Evolutionary conservation across 805 yeast species (phyloP), one percentile per base, ranked within the genome.

Genomic region (Nakazawaea ambrosiae): DNA sequence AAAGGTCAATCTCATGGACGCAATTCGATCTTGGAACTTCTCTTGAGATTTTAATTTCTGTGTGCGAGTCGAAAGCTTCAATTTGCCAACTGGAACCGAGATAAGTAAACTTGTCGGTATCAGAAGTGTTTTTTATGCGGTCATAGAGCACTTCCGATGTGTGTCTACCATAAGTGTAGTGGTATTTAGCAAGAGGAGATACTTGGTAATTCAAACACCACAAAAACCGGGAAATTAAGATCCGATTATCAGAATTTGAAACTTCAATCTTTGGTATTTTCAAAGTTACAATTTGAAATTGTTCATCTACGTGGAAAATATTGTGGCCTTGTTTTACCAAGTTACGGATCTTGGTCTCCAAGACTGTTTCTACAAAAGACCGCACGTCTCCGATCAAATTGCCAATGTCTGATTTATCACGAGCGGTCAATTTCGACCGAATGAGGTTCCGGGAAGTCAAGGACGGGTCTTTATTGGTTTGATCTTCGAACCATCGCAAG

Each of bases 401-500:
- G n/a, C n/a, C n/a, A n/a, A n/a, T n/a, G n/a, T n/a, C n/a, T n/a
- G n/a, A n/a, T n/a, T n/a, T n/a, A n/a, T n/a, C n/a, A n/a, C n/a
- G n/a, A n/a, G n/a, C n/a, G n/a, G n/a, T n/a, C n/a, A n/a, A n/a
- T 27, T 27, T 27, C 8, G 29, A 27, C 16, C 33, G n/a, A 53
- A 75, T 59, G 14, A 66, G 56, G 47, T 84, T 84, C 34, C 95
- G 61, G 26, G 58, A 47, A 0, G 90, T 82, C 31, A 78, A 61
- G 8, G 50, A 47, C 2, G 66, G 57, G 45, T 79, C 77, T 2
- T 49, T 48, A 45, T 85, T 85, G 0, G 90, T 76, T 2, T 58
- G 50, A 48, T 85, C 95, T 48, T 83, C 89, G 50, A 78, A 75
- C 90, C 92, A 84, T 0, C 42, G 34, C 0, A 83, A 44, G 1